Percentiles rank a stretch among this genome's conserved stretches.
Evolutionary conservation across 352 stramenopile genomes (phyloP).

Genomic region (Aphanomyces stellatus): DNA sequence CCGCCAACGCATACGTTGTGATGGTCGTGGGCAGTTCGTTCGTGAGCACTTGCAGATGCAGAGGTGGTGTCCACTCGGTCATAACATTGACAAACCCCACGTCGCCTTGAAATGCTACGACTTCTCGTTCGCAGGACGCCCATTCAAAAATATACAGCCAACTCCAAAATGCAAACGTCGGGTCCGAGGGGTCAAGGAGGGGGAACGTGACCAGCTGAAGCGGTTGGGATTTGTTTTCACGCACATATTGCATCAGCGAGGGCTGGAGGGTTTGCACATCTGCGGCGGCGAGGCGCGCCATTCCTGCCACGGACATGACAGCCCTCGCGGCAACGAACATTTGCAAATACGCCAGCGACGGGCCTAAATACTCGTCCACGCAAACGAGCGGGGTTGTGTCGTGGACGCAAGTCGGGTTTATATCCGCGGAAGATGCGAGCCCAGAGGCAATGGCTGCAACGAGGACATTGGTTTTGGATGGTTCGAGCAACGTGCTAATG

Average conservation of each 20-base stretch:
- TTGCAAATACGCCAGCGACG: too few species aligned
- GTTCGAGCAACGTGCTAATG: too few species aligned
- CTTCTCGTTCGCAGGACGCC: neutral
- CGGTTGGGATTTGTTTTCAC: neutral
- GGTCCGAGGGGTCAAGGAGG: neutral
- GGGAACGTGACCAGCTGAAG: neutral
- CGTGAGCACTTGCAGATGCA: neutral
- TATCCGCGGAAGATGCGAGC: too few species aligned
- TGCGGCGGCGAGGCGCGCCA: neutral
- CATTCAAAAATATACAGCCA: neutral
- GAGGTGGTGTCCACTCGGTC: neutral
- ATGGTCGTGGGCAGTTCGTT: constrained; percentile 5
- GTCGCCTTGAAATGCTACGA: constrained; percentile 9
- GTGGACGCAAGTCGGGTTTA: too few species aligned
- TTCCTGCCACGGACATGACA: too few species aligned
- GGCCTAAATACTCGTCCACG: too few species aligned
- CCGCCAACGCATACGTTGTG: too few species aligned
- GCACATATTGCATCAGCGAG: neutral
- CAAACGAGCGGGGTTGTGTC: too few species aligned
- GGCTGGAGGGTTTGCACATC: neutral
- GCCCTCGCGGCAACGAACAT: too few species aligned
- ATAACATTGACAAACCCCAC: neutral
- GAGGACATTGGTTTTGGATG: too few species aligned
- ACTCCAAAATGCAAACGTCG: neutral
- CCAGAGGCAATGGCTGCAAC: too few species aligned